A percentile compares a stretch with the other conserved stretches of the same genome.
phyloP scores from a whole-genome alignment of 208 protist genomes.

The Trypanosoma avium region DNA sequence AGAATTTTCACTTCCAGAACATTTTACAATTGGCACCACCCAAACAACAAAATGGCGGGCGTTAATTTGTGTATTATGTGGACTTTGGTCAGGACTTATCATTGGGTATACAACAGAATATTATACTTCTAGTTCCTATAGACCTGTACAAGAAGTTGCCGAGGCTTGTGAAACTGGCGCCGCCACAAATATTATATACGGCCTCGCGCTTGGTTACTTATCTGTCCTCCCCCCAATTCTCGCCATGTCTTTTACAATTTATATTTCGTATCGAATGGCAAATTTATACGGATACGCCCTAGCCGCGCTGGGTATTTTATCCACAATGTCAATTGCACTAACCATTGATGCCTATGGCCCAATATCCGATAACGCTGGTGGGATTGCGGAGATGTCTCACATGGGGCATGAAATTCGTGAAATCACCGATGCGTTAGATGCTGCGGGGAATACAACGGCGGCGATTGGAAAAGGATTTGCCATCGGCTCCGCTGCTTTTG shows the following conservation, averaged over 20 bases:
- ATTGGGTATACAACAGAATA: slow-evolving; percentile 93
- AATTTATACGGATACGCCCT: slow-evolving; percentile 92
- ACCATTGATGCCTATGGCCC: slow-evolving; percentile 96
- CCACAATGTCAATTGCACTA: slow-evolving; percentile 87
- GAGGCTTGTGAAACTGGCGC: slow-evolving; percentile 85
- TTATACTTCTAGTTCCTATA: slow-evolving; percentile 90
- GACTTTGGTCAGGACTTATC: slow-evolving; percentile 79
- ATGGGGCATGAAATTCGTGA: slow-evolving; percentile 88
- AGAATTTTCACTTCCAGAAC: slow-evolving; percentile 51
- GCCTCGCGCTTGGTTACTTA: slow-evolving; percentile 92
- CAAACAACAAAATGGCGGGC: slow-evolving; percentile 59
- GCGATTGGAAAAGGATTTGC: slow-evolving; percentile 97
- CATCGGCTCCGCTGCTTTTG: slow-evolving; percentile 93
- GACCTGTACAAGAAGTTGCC: slow-evolving; percentile 78
- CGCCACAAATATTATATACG: slow-evolving; percentile 94
- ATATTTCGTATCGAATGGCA: slow-evolving; percentile 74
- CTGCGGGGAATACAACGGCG: slow-evolving; percentile 95
- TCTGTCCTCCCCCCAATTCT: slow-evolving; percentile 90
- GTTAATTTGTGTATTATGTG: slow-evolving; percentile 72
- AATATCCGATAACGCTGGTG: slow-evolving; percentile 95
- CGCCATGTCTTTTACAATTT: slow-evolving; percentile 88
- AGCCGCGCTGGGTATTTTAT: slow-evolving; percentile 95
- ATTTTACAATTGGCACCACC: slow-evolving; percentile 43
- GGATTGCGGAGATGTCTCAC: slow-evolving; percentile 93
- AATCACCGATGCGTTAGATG: slow-evolving; percentile 94